A percentile compares a stretch with the other conserved stretches of the same genome.
These are phyloP conservation scores for Tilletia indica DNA, from an alignment of 1,284 basidiomycete species.

Conservation along the genomic window DNA sequence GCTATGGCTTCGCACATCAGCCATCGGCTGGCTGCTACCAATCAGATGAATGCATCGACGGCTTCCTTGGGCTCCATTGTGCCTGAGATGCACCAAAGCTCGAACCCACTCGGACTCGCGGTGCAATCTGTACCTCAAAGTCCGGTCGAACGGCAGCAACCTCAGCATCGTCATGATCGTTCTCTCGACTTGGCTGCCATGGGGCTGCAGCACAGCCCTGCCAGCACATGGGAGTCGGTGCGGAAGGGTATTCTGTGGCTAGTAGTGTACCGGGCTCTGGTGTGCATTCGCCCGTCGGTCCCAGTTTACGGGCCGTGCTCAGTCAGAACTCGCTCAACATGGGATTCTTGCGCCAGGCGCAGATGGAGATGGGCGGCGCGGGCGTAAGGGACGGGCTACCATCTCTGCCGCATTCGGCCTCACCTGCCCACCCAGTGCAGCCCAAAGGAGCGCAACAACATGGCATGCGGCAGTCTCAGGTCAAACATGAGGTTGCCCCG, in stretches of 20 bases:
- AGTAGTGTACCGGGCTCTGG: not conserved
- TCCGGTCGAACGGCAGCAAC: not conserved
- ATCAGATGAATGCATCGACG: conserved; percentile 15
- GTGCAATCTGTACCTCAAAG: conserved; percentile 1
- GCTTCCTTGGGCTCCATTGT: conserved; percentile 18
- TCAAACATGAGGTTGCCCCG: not conserved
- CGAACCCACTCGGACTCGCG: not conserved
- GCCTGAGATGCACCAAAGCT: not conserved
- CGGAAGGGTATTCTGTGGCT: no score
- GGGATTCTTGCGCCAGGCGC: conserved; percentile 4
- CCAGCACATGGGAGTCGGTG: no score
- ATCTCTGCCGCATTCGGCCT: no score
- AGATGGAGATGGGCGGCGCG: conserved; percentile 3
- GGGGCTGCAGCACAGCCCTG: not conserved
- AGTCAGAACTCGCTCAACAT: conserved; percentile 8
- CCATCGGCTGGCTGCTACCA: conserved; percentile 1
- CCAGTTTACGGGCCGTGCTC: not conserved
- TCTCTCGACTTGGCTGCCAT: conserved; percentile 6
- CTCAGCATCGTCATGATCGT: not conserved
- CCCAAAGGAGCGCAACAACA: no score
- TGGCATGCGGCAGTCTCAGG: no score
- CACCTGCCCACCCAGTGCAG: no score
- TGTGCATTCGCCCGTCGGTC: not conserved
- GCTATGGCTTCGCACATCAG: conserved; percentile 16
- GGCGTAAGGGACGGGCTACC: no score